These are phyloP conservation scores for Pseudoturritis turrita DNA, from an alignment of 345 rosid genomes.

Conservation along the genomic window DNA sequence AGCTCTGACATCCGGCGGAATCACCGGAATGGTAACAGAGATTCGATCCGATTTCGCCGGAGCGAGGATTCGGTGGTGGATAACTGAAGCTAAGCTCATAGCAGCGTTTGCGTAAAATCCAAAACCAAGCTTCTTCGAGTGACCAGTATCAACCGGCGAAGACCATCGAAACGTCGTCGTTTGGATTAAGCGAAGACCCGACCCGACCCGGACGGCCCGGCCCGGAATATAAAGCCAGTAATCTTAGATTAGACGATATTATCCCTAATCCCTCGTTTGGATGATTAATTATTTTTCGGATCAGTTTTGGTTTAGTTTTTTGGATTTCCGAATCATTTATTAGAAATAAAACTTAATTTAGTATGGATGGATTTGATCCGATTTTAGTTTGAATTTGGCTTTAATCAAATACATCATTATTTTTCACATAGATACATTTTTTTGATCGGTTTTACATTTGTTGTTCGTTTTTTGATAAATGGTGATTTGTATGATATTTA, in stretches of 20 bases:
- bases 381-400: neutral
- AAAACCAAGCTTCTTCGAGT: neutral
- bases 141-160: constrained; percentile 8
- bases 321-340: too few species aligned
- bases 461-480: neutral
- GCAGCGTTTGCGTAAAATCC: constrained; percentile 12
- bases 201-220: neutral
- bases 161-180: constrained; percentile 3
- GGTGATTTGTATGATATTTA: too few species aligned
- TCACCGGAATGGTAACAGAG: constrained; percentile 31
- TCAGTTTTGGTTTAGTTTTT: too few species aligned
- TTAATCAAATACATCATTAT: neutral
- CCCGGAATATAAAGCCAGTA: neutral
- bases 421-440: neutral
- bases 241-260: neutral
- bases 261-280: neutral
- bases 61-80: constrained; percentile 44
- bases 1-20: constrained; percentile 28
- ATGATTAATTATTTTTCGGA: neutral
- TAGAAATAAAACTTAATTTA: too few species aligned
- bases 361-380: neutral
- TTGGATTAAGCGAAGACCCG: neutral
- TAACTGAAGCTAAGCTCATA: constrained; percentile 66
- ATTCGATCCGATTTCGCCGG: constrained; percentile 41
- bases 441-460: too few species aligned